Evolutionary conservation across 129 eudicot genomes (phyloP), one percentile per base, ranked within the genome.

Genomic region (Tanacetum coccineum): DNA sequence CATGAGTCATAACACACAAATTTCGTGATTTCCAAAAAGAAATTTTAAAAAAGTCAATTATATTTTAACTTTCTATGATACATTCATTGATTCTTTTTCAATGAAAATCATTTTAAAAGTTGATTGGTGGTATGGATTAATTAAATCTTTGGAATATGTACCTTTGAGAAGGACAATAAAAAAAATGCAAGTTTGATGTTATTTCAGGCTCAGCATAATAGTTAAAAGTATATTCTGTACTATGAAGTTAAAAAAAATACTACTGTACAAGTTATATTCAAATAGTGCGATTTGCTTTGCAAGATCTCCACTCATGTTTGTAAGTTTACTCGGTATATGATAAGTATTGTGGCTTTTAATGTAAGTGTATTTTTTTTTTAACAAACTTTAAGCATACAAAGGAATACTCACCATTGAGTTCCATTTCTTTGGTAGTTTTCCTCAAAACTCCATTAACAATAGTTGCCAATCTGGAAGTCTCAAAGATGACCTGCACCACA

Each of bases 361-460:
- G 42, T 36, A 36, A 9, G 42, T 36, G 42, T 36, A 36, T 6
- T 7, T 6, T 36, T 36, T 6, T 7, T 6, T 36, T 36, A 36
- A 32, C 40, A 4, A 32, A 32, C 40, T 32, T 32, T 32, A 8
- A 32, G 8, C 5, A 32, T 44, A 6, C 18, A 58, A 40, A 13
- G 46, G 46, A 18, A 45, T 46, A 64, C 93, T 84, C 78, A 94
- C 99, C 99, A 78, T 94, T 89, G 25, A 94, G 81, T 81, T 89
- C 95, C 97, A 94, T 94, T 62, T 94, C 99, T 75, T 77, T 67
- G 4, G 96, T 87, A 18, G 99, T 94, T 78, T 89, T 94, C 82
- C 99, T 94, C 73, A 94, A 65, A 53, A 94, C 97, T 17, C 99
- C 99, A 79, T 94, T 94, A 20, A 94, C 99, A 76, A 89, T 89